Evolutionary conservation across 768 basidiomycete genomes (phyloP).

Genomic region (Tricholoma sp.): DNA sequence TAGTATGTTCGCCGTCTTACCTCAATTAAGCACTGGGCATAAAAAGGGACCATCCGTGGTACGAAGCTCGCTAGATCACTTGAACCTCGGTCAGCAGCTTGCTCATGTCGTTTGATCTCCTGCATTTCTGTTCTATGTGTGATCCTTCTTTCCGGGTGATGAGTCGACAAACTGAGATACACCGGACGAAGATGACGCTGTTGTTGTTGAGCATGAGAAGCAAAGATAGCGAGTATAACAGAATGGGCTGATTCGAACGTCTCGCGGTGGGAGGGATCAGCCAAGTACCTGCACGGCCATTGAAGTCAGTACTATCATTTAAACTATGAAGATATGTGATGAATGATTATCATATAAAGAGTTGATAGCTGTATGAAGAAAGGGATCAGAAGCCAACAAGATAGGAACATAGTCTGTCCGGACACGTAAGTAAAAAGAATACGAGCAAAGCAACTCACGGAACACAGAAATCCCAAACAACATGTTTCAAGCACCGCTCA

Average conservation of each 20-base stretch:
- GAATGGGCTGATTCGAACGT: slow-evolving; percentile 88
- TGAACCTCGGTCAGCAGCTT: neutral
- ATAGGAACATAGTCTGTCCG: neutral
- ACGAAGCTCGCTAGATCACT: slow-evolving; percentile 32
- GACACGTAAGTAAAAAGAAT: slow-evolving; percentile 1
- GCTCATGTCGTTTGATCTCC: neutral
- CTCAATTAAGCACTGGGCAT: slow-evolving; percentile 64
- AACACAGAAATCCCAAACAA: slow-evolving; percentile 56
- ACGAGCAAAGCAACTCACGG: slow-evolving; percentile 44
- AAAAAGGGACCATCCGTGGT: slow-evolving; percentile 67
- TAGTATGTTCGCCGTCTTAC: slow-evolving; percentile 32
- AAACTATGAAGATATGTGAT: neutral
- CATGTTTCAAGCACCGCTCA: slow-evolving; percentile 44
- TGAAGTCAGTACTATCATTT: slow-evolving; percentile 11
- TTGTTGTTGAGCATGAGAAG: slow-evolving; percentile 46
- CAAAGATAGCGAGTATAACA: slow-evolving; percentile 70
- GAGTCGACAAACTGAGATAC: neutral
- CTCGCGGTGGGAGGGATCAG: slow-evolving; percentile 56
- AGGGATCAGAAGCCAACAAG: neutral
- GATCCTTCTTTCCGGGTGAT: neutral
- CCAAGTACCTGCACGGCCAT: slow-evolving; percentile 46
- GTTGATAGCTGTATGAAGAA: neutral
- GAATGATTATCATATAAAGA: neutral
- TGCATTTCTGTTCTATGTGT: slow-evolving; percentile 1
- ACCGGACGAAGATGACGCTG: slow-evolving; percentile 8